Percentiles rank a stretch among this genome's conserved stretches.
phyloP scores from a whole-genome alignment of 1,139 yeast species.

The Blastobotrys capitulatus region DNA sequence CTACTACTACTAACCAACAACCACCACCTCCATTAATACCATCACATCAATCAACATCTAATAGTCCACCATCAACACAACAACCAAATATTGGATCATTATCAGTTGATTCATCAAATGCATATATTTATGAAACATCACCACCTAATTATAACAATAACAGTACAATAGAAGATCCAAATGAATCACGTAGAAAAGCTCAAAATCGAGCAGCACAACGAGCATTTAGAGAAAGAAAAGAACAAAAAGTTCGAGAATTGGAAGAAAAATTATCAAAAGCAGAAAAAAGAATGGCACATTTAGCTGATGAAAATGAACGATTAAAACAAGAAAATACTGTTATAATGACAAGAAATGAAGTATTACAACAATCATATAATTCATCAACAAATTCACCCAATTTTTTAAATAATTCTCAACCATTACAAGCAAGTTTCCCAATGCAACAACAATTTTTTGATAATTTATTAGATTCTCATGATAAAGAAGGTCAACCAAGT shows the following conservation, averaged over 20 bases:
- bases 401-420: neutral
- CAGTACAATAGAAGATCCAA: neutral
- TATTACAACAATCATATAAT: slow-evolving; percentile 33
- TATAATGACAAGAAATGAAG: slow-evolving; percentile 55
- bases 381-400: neutral
- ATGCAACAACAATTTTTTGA: slow-evolving; percentile 21
- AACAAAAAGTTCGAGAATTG: slow-evolving; percentile 62
- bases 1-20: too few relatives aligned
- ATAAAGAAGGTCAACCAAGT: slow-evolving; percentile 19
- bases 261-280: slow-evolving; percentile 54
- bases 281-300: slow-evolving; percentile 51
- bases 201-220: slow-evolving; percentile 88
- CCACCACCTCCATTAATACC: too few relatives aligned
- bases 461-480: slow-evolving; percentile 21
- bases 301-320: slow-evolving; percentile 50
- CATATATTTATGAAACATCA: neutral
- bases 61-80: too few relatives aligned
- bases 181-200: slow-evolving; percentile 56
- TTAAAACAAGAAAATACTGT: slow-evolving; percentile 50
- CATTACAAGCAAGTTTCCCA: slow-evolving; percentile 20
- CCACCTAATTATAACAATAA: neutral
- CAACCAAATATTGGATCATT: too few relatives aligned
- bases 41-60: too few relatives aligned
- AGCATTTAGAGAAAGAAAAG: slow-evolving; percentile 84
- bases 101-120: too few relatives aligned